Percentiles rank a stretch among this genome's conserved stretches.
phyloP scores from a whole-genome alignment of 192 early-diverging fungal genomes.

The Coemansia sp. region DNA sequence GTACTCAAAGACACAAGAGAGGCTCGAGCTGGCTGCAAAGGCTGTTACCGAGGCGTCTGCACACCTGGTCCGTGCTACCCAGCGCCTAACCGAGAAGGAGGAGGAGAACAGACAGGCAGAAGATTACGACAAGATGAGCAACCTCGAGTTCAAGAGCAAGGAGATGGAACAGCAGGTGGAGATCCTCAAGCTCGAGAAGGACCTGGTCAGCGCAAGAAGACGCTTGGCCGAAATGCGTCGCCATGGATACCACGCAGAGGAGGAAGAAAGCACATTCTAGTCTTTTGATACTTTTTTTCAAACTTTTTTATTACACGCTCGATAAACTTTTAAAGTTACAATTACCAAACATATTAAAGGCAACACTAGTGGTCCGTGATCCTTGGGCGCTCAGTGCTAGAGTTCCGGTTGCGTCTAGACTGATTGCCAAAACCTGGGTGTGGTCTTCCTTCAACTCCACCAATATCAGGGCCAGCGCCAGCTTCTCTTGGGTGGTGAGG shows the following conservation, averaged over 20 bases:
- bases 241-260: slow-evolving; percentile 66
- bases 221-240: slow-evolving; percentile 91
- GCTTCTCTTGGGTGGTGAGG: too few species aligned
- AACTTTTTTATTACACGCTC: slow-evolving; percentile 5
- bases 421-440: too few species aligned
- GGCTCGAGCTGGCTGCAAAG: slow-evolving; percentile 90
- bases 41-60: slow-evolving; percentile 90
- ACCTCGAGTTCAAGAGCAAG: slow-evolving; percentile 90
- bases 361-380: too few species aligned
- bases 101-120: slow-evolving; percentile 56
- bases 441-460: too few species aligned
- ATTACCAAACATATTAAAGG: too few species aligned
- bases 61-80: slow-evolving; percentile 88
- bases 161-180: slow-evolving; percentile 99
- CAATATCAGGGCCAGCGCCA: too few species aligned
- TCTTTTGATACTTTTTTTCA: not conserved
- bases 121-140: slow-evolving; percentile 73
- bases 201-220: slow-evolving; percentile 78
- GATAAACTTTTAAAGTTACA: not conserved
- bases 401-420: too few species aligned
- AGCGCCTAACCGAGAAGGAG: slow-evolving; percentile 73
- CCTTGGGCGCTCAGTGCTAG: too few species aligned
- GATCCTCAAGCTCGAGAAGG: slow-evolving; percentile 94
- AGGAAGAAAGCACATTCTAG: slow-evolving; percentile 33
- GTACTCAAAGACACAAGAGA: slow-evolving; percentile 89